These are phyloP conservation scores for Chionographis japonica DNA, from an alignment of 106 monocot genomes.

Conservation along the genomic window DNA sequence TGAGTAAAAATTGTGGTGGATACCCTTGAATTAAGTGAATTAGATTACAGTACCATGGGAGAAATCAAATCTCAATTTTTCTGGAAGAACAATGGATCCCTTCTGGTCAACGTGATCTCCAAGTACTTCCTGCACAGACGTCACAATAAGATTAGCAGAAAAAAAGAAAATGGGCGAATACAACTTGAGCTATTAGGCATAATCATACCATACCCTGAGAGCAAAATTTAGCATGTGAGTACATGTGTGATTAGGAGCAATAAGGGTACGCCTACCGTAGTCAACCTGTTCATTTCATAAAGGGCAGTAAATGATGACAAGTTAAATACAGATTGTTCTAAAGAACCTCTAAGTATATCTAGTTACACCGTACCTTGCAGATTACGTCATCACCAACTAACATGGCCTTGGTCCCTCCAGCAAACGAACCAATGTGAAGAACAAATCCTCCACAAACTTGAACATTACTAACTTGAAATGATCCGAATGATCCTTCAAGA, in stretches of 20 bases:
- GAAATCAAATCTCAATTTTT: slow-evolving; percentile 93
- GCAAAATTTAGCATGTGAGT: slow-evolving; percentile 99
- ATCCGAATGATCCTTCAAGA: slow-evolving; percentile 83
- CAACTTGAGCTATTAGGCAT: not conserved
- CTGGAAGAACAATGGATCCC: slow-evolving; percentile 98
- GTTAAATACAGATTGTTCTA: not conserved
- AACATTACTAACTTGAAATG: slow-evolving; percentile 74
- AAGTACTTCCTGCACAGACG: slow-evolving; percentile 73
- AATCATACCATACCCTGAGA: slow-evolving; percentile 55
- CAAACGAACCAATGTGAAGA: slow-evolving; percentile 77
- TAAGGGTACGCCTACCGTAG: slow-evolving; percentile 69
- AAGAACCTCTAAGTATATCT: not conserved
- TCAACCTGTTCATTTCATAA: slow-evolving; percentile 62
- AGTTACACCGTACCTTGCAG: slow-evolving; percentile 64
- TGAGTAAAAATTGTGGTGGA: not conserved
- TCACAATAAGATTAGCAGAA: not conserved
- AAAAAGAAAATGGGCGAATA: not conserved
- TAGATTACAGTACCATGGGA: slow-evolving; percentile 66
- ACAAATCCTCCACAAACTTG: slow-evolving; percentile 85
- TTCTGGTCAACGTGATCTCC: slow-evolving; percentile 99
- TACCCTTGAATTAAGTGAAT: not conserved
- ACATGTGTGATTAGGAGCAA: slow-evolving; percentile 98
- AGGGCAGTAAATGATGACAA: not conserved
- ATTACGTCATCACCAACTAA: slow-evolving; percentile 63
- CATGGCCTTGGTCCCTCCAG: slow-evolving; percentile 22